Evolutionary conservation across 805 yeast genomes (phyloP), one percentile per base, ranked within the genome.

Genomic region (Wickerhamiella sergipiensis): DNA sequence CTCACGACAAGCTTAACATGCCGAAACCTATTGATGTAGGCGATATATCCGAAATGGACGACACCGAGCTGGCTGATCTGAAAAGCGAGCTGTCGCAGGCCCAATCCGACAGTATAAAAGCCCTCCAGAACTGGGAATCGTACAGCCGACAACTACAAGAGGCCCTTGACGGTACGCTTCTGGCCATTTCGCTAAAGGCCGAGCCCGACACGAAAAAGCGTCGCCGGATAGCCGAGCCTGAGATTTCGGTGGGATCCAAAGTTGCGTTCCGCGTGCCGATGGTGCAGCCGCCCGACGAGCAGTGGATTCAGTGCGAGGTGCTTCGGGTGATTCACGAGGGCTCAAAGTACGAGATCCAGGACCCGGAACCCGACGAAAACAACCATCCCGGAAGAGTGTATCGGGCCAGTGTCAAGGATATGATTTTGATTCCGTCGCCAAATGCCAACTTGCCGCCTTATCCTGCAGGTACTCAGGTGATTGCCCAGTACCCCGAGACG

Each of bases 261-360:
- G 96, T 92, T 0, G 97, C 97, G 1, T 90, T 82, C 69, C 81
- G 82, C 62, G 75, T 88, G 22, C 64, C 68, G 19, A 60, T 59
- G 26, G 38, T 49, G 59, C 73, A 83, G 40, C 83, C 81, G 46
- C 73, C 78, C n/a, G 89, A 83, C 47, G 77, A 77, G 13, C 97
- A 90, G 63, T 92, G 98, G 98, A 87, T 92, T 58, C 95, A 86
- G 64, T 92, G 98, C 69, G 87, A 84, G 61, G 95, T 92, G 15
- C 76, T 81, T 24, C 80, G 78, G 57, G 79, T 90, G 2, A 67
- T 79, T n/a, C 78, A 78, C 0, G 95, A 86, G 57, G 90, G 92
- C 0, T 69, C 71, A 1, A 74, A 78, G 52, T 88, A 82, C 63
- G 97, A 92, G 66, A 89, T 92, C n/a, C 79, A 86, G 59, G 98